A percentile compares a stretch with the other conserved stretches of the same genome.
phyloP scores from a whole-genome alignment of 1,284 basidiomycete genomes.

The Butyriboletus regius region DNA sequence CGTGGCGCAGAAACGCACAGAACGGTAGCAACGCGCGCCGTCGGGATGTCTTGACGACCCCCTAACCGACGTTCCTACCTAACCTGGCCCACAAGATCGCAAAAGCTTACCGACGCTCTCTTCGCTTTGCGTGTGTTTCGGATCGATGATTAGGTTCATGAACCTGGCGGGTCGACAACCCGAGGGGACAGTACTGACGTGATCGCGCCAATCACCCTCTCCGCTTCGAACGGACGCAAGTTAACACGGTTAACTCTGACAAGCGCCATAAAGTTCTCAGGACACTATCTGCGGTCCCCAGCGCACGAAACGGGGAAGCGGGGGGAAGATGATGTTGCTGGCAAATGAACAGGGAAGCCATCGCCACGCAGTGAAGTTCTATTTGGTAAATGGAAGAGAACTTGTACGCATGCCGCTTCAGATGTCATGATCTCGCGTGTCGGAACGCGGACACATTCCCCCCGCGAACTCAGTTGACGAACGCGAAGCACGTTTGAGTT shows the following conservation, averaged over 20 bases:
- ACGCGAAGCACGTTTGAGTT: conserved; percentile 4
- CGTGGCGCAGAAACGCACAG: background rate
- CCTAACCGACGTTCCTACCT: background rate
- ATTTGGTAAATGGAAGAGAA: background rate
- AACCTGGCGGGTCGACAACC: background rate
- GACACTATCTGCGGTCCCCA: background rate
- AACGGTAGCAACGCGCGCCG: background rate
- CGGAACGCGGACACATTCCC: background rate
- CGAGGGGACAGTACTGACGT: background rate
- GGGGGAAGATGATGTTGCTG: background rate
- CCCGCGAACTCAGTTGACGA: background rate
- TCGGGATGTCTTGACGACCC: background rate
- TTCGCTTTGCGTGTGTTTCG: background rate
- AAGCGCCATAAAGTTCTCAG: background rate
- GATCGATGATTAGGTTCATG: background rate
- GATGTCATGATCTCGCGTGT: background rate
- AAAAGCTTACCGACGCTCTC: background rate
- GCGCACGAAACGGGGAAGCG: background rate
- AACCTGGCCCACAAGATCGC: background rate
- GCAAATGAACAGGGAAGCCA: background rate
- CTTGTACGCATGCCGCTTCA: background rate
- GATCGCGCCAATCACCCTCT: background rate
- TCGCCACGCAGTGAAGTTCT: background rate
- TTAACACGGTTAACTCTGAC: background rate
- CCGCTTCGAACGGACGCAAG: background rate